Conservation (phyloP, 2,329 filamentous ascomycete species). For the Fusarium musae region DNA sequence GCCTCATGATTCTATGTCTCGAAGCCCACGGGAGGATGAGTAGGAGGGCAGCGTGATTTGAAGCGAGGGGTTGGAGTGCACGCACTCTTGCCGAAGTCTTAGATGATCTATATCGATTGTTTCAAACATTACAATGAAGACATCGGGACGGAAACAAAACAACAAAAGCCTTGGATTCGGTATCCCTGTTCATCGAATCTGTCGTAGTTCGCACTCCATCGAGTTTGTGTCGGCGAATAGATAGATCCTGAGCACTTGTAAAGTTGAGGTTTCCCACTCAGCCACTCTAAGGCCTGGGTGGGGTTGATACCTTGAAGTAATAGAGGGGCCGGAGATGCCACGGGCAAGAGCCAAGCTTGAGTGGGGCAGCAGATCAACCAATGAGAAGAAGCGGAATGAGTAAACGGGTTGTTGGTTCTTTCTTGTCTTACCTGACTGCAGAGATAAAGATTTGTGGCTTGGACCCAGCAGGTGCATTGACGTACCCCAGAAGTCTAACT, state of each 20-base stretch:
- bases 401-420: background rate
- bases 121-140: background rate
- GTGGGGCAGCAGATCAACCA: background rate
- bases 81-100: background rate
- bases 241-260: background rate
- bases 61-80: constrained; percentile 8
- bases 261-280: background rate
- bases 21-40: background rate
- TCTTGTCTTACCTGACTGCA: background rate
- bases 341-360: constrained; percentile 9
- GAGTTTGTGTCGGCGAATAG: background rate
- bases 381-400: background rate
- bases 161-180: background rate
- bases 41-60: constrained; percentile 25
- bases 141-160: background rate
- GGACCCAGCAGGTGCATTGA: background rate
- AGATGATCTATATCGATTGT: background rate
- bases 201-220: background rate
- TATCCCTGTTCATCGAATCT: background rate
- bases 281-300: background rate
- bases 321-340: constrained; percentile 19
- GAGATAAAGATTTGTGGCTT: constrained; percentile 32
- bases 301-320: background rate
- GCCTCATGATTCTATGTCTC: background rate
- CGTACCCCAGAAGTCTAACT: constrained; percentile 23